Evolutionary conservation across 768 basidiomycete genomes (phyloP), one percentile per base, ranked within the genome.

Genomic region (Rhizopogon vinicolor): DNA sequence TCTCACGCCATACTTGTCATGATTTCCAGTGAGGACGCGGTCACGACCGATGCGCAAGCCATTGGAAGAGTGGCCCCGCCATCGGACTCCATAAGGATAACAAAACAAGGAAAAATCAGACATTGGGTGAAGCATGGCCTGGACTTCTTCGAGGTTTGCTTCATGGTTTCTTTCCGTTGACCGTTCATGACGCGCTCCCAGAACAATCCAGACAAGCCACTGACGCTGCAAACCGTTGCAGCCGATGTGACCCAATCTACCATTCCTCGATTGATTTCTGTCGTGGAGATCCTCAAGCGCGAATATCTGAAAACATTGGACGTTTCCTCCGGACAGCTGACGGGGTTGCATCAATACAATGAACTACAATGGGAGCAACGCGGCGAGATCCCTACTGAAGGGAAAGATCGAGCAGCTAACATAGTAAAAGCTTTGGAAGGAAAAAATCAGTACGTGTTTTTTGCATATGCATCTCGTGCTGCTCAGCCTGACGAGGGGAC

Each of bases 251-350:
- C 69, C 3, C 64, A 67, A 14, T 69, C 74, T 3, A 76, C 80
- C 0, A 69, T 73, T 37, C 83, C 89, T 0, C 81, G 86, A 0
- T 76, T 95, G 7, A 75, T 94, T 39, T 83, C 86, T 0, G 87
- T 91, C 3, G 85, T 84, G 1, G 92, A 95, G 68, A 89, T 93
- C 54, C 81, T 92, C 62, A 93, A 93, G 64, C 81, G 92, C 28
- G 88, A 92, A 64, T 92, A 84, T 63, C 58, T 89, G 52, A 83
- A 83, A 53, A 65, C 65, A 14, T 72, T 86, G 6, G 77, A 78
- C 41, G 60, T 67, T 18, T 78, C 70, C 12, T 75, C 74, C 2
- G 66, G 68, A n/a, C 72, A 74, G 43, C 64, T 73, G 28, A 66
- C 68, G 3, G 89, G 89, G 3, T 68, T 92, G 35, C 80, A 89